Percentiles rank a stretch among this genome's conserved stretches.
Evolutionary conservation across 2,329 filamentous ascomycete species (phyloP).

Genomic region (Xylariaceae sp.): DNA sequence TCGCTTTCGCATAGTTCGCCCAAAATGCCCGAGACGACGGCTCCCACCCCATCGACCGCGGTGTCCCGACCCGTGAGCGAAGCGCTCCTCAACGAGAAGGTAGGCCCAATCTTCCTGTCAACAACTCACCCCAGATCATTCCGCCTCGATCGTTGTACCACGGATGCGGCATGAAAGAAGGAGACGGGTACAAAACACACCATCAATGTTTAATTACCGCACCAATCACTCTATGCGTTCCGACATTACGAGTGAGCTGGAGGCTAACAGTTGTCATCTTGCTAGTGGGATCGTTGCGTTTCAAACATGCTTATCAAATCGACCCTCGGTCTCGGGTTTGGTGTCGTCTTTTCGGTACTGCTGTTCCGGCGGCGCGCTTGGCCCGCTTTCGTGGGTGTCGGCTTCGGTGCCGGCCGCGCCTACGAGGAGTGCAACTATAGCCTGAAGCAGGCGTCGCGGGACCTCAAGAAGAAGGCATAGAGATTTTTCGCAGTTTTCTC

Average conservation of each 20-base stretch:
- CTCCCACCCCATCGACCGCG: slow-evolving; percentile 65
- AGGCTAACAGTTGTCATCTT: slow-evolving; percentile 18
- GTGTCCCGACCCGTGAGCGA: slow-evolving; percentile 91
- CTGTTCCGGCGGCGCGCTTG: slow-evolving; percentile 98
- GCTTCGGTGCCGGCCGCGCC: slow-evolving; percentile 93
- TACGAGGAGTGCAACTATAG: slow-evolving; percentile 98
- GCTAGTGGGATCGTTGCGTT: slow-evolving; percentile 96
- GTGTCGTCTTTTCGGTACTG: slow-evolving; percentile 97
- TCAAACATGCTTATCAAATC: slow-evolving; percentile 98
- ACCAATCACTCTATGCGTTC: neutral
- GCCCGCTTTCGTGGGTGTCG: slow-evolving; percentile 93
- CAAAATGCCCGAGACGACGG: slow-evolving; percentile 61
- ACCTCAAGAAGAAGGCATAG: slow-evolving; percentile 59
- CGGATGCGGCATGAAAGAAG: slow-evolving; percentile 26
- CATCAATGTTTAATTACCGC: slow-evolving; percentile 26
- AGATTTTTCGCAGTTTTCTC: neutral
- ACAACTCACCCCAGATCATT: neutral
- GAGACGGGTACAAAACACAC: neutral
- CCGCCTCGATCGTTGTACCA: neutral
- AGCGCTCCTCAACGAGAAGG: slow-evolving; percentile 98
- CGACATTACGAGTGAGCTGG: neutral
- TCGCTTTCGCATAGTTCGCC: slow-evolving; percentile 14
- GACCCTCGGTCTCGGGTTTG: slow-evolving; percentile 92
- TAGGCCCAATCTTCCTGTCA: slow-evolving; percentile 51
- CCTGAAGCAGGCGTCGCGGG: slow-evolving; percentile 66